Evolutionary conservation across 495 filamentous ascomycete genomes (phyloP), one percentile per base, ranked within the genome.

Genomic region (Aspergillus indologenus): DNA sequence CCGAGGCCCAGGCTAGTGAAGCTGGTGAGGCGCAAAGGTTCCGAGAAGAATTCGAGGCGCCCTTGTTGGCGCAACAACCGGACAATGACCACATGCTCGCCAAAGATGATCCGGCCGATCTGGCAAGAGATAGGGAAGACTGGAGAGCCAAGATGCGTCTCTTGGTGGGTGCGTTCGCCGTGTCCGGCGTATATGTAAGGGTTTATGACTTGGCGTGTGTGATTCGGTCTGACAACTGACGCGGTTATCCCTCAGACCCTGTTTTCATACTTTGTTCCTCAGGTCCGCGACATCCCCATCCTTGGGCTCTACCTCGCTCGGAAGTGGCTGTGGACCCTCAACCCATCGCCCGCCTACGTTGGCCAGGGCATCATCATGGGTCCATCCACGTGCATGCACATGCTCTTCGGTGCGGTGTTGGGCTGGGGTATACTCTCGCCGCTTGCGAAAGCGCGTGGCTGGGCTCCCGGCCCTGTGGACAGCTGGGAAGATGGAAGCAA

Each of bases 391-490:
- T 97, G 92, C 48, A 79, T 94, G 58, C 94, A 98, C 61, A 98
- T 99, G 94, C 84, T 98, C 9, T 75, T 98, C 18, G 94, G 94
- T 0, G 92, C 95, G 8, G 71, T 96, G 5, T 65, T 97, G 8
- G 94, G 94, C 15, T 99, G 95, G 95, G 94, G 84, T 0, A 73
- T 99, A 8, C 77, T 99, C 4, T 96, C 91, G 3, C 94, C 94
- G 17, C 70, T 98, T 24, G 94, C 93, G 0, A 95, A 95, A 68
- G 72, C 72, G 60, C 83, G 83, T 62, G 91, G 89, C 11, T 99
- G 94, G 94, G 95, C 94, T 17, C 89, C 91, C 1, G 94, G 91
- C 0, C 79, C 83, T 1, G 91, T 97, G 1, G 74, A 84, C 23
- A 90, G 94, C 67, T 99, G 95, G 95, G 86, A 87, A 56, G 83